These are phyloP conservation scores for Mycena vulgaris DNA, from an alignment of 768 basidiomycete genomes.

Conservation along the genomic window DNA sequence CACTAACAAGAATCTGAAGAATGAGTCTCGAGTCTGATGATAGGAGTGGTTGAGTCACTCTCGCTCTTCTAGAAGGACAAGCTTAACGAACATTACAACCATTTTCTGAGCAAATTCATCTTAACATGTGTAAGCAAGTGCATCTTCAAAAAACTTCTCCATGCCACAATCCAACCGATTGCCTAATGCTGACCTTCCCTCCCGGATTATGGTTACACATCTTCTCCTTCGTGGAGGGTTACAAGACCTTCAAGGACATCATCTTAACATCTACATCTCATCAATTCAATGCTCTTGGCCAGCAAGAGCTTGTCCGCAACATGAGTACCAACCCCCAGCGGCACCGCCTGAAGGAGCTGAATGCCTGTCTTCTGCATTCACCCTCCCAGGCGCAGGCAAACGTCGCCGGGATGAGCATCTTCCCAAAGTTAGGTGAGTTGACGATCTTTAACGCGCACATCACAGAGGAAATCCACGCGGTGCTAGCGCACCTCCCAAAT, in stretches of 20 bases:
- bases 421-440: neutral
- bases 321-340: neutral
- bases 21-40: too few relatives aligned
- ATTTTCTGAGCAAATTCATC: too few relatives aligned
- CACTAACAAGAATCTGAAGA: too few relatives aligned
- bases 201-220: conserved; percentile 1
- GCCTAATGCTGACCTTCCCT: neutral
- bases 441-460: conserved; percentile 8
- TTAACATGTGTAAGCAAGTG: too few relatives aligned
- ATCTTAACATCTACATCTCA: neutral
- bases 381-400: neutral
- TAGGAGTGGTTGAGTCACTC: too few relatives aligned
- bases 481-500: neutral
- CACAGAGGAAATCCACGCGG: neutral
- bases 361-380: neutral
- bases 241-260: neutral
- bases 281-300: neutral
- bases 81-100: too few relatives aligned
- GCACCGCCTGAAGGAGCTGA: neutral
- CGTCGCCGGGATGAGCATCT: neutral
- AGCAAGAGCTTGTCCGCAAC: neutral
- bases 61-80: too few relatives aligned
- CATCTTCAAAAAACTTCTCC: too few relatives aligned
- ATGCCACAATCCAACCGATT: too few relatives aligned
- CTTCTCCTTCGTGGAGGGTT: conserved; percentile 4